Base-by-base conservation (phyloP, 2,329 filamentous ascomycete genomes). In the Colletotrichum coccodes region DNA sequence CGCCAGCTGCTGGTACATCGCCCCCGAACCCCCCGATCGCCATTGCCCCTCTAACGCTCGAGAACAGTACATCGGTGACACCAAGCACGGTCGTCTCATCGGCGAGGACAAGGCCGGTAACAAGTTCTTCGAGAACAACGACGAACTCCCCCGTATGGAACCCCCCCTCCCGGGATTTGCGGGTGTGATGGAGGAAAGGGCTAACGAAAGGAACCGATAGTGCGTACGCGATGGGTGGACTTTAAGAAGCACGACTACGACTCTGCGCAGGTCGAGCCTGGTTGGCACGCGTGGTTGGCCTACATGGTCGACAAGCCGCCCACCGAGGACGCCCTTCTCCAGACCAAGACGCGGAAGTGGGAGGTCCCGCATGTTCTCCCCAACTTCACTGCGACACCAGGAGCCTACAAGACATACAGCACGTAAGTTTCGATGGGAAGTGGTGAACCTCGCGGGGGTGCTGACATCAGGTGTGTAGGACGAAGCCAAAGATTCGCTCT, bases 231-330 rank as follows among this genome's bases (percentile, higher is more conserved):
- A 86, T 99, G 97, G 96, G 93, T 99, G 72, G 95, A 98, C 82
- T 99, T 97, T 87, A 95, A 94, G 84, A 88, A 93, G 81, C 87
- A 93, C 76, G 94, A 98, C 81, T 93, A 87, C 78, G 93, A 96
- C 76, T 86, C 93, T 71, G 89, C 89, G 68, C 94, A 98, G 62
- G 93, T 98, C 76, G 95, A 98, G 82, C 95, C 95, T 58, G 93
- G 95, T 81, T 99, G 96, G 96, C 96, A 98, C 84, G 94, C 93
- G 34, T 99, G 96, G 96, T 94, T 99, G 75, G 94, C 94, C 73
- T 98, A 99, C 84, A 85, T 91, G 83, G 91, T 97, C 76, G 94
- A 98, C 82, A 92, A 93, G 82, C 90, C 95, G 42, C 96, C 96
- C 2, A 89, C 86, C 42, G 82, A 92, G 76, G 96, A 99, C 79